Conservation (phyloP, 345 rosid species). For the Sonneratia caseolaris region DNA sequence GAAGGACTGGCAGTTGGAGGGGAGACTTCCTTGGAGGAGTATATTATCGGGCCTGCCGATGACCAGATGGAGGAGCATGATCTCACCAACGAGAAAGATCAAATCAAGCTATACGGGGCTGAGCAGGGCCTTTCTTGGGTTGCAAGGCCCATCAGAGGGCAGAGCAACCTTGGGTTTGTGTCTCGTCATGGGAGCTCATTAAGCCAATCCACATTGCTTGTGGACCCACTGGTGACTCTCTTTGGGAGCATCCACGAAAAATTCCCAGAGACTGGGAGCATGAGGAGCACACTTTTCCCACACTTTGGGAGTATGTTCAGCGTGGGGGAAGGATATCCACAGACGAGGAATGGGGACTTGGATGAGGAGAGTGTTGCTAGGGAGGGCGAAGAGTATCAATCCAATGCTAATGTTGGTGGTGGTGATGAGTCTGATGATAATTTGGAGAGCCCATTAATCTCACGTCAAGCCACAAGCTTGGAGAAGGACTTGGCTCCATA, state of each 20-base stretch:
- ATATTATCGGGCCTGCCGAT: constrained; percentile 14
- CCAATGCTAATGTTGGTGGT: constrained; percentile 5
- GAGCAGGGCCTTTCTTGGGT: constrained; percentile 16
- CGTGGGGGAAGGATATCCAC: constrained; percentile 7
- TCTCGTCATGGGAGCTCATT: constrained; percentile 14
- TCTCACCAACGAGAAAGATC: constrained; percentile 8
- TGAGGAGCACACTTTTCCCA: constrained; percentile 13
- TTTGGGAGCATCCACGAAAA: constrained; percentile 17
- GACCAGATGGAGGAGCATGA: constrained; percentile 8
- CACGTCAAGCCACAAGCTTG: constrained; percentile 11
- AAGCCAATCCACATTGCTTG: constrained; percentile 4
- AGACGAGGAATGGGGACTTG: constrained; percentile 14
- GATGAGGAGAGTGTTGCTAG: constrained; percentile 14
- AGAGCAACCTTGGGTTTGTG: constrained; percentile 13
- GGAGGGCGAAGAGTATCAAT: constrained; percentile 18
- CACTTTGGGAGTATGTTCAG: constrained; percentile 23
- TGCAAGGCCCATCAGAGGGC: constrained; percentile 15
- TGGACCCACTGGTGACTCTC: constrained; percentile 20
- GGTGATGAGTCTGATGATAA: constrained; percentile 12
- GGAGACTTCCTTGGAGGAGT: constrained; percentile 18
- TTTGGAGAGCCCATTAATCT: constrained; percentile 17
- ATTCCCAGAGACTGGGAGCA: constrained; percentile 13
- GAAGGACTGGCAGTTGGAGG: constrained; percentile 18
- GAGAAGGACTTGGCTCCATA: constrained; percentile 8
- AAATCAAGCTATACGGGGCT: constrained; percentile 13